phyloP scores from a whole-genome alignment of 495 filamentous ascomycete genomes.

The Aspergillus steynii region DNA sequence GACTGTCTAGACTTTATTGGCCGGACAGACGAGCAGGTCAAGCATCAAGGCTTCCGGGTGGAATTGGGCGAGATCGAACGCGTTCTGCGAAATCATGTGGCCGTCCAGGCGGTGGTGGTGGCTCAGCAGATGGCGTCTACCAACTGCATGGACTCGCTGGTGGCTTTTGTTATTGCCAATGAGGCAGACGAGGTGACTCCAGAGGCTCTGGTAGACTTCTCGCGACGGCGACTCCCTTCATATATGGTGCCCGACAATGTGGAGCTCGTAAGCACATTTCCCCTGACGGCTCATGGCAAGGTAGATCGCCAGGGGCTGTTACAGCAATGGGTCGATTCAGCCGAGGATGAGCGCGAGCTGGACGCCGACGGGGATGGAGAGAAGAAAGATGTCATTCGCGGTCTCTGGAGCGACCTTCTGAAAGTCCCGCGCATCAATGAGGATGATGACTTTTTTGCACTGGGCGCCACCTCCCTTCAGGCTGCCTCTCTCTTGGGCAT shows the following conservation, averaged over 20 bases:
- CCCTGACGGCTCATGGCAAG: slow-evolving; percentile 4
- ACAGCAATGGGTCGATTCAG: neutral
- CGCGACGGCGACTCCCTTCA: neutral
- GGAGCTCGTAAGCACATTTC: neutral
- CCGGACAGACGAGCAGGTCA: slow-evolving; percentile 12
- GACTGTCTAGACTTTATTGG: slow-evolving; percentile 6
- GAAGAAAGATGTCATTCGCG: neutral
- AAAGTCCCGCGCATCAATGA: neutral
- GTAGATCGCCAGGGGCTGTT: slow-evolving; percentile 7
- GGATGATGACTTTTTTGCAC: slow-evolving; percentile 7
- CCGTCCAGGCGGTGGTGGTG: neutral
- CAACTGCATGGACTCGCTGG: neutral
- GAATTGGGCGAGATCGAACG: slow-evolving; percentile 12
- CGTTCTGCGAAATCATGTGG: neutral
- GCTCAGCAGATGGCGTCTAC: neutral
- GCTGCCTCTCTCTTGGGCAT: slow-evolving; percentile 6
- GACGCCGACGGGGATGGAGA: neutral
- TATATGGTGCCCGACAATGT: slow-evolving; percentile 8
- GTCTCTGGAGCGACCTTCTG: slow-evolving; percentile 3
- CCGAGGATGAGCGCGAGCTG: neutral
- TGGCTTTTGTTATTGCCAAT: slow-evolving; percentile 3
- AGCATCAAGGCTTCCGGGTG: slow-evolving; percentile 10
- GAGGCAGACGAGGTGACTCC: neutral
- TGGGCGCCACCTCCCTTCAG: slow-evolving; percentile 7
- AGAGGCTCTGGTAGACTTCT: neutral